Evolutionary conservation across 2,329 filamentous ascomycete species (phyloP), one percentile per base, ranked within the genome.

Genomic region (Cordyceps fumosorosea): DNA sequence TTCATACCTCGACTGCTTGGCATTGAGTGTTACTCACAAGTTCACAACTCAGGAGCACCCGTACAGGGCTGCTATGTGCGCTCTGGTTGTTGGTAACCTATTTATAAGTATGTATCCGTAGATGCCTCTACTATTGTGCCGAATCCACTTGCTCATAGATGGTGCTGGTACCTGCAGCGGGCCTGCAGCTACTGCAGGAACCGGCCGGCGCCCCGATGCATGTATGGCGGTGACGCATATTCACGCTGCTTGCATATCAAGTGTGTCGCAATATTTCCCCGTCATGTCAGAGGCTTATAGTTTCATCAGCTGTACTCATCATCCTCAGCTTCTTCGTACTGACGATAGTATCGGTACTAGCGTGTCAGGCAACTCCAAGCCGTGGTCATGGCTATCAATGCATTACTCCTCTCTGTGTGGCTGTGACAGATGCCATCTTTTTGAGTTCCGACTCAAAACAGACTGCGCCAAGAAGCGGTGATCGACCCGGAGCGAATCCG

Each of bases 161-260:
- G 24, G 50, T 53, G 54, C 6, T 40, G 37, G 45, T 24, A 50
- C 44, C 45, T 58, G 56, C 45, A 50, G 56, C 56, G 20, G 29
- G n/a, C 20, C 45, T 26, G 29, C 42, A 56, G 42, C 42, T 40
- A 22, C 32, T 58, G 56, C 34, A 59, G 56, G 56, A 59, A 44
- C 45, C 18, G 51, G 47, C 45, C 24, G 32, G 47, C 47, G 44
- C 44, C 47, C 42, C 45, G 34, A 47, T 52, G 56, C 56, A 52
- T 59, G 56, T 59, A 32, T 40, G 47, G 20, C 12, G 56, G 34
- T 44, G 32, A 47, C n/a, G n/a, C 44, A 22, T 47, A 44, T 47
- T n/a, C 44, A 22, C 44, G 18, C n/a, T 47, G 44, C 20, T 22
- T 22, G n/a, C 22, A 48, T 26, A 18, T 26, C 20, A 48, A 22